These are phyloP conservation scores for Solanum pinnatisectum DNA, from an alignment of 257 asterid species.

Conservation along the genomic window DNA sequence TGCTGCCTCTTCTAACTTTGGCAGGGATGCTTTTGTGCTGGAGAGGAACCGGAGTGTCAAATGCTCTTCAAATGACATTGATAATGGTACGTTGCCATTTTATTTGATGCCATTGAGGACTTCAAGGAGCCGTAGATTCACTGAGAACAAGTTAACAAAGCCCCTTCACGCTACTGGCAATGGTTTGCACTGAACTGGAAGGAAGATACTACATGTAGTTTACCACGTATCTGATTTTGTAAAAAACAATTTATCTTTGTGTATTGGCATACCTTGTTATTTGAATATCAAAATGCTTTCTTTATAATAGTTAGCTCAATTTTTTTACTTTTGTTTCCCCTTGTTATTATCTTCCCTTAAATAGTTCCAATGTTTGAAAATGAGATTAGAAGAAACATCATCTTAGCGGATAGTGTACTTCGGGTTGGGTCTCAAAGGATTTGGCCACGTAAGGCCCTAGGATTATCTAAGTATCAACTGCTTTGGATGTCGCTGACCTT, in stretches of 20 bases:
- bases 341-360: background rate
- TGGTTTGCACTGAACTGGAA: slow-evolving; percentile 30
- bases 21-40: slow-evolving; percentile 36
- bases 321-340: background rate
- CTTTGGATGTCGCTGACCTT: background rate
- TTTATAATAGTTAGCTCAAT: background rate
- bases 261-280: background rate
- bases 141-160: slow-evolving; percentile 33
- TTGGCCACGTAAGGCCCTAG: background rate
- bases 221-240: slow-evolving; percentile 12
- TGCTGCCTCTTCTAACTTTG: slow-evolving; percentile 18
- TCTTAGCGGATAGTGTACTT: background rate
- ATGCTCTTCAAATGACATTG: slow-evolving; percentile 27
- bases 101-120: slow-evolving; percentile 76
- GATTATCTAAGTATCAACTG: background rate
- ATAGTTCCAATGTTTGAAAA: background rate
- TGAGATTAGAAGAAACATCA: background rate
- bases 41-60: slow-evolving; percentile 33
- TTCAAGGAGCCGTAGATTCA: slow-evolving; percentile 38
- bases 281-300: background rate
- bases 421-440: background rate
- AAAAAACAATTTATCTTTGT: slow-evolving; percentile 13
- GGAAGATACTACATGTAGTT: slow-evolving; percentile 2
- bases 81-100: slow-evolving; percentile 44
- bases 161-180: slow-evolving; percentile 31